Conservation (phyloP, 2,329 filamentous ascomycete species). For the Pestalotiopsis fici region DNA sequence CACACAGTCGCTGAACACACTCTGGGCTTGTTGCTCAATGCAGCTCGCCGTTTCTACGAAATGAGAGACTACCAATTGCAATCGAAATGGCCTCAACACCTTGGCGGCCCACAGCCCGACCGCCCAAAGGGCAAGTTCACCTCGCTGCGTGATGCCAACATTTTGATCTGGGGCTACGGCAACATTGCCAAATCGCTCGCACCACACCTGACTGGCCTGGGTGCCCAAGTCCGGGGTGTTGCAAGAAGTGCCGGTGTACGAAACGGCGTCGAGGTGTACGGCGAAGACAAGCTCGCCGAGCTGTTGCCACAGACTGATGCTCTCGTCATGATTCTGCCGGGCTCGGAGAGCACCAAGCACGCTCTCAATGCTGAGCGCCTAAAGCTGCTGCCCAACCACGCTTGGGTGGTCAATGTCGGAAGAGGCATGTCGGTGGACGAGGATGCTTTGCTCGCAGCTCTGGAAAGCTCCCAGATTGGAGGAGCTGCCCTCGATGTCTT, state of each 20-base stretch:
- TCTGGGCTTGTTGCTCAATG: slow-evolving; percentile 56
- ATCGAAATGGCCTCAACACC: slow-evolving; percentile 59
- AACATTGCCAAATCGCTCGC: slow-evolving; percentile 65
- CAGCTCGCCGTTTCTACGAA: slow-evolving; percentile 59
- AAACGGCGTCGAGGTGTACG: slow-evolving; percentile 57
- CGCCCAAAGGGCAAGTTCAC: slow-evolving; percentile 58
- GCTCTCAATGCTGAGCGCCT: slow-evolving; percentile 56
- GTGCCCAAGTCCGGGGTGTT: slow-evolving; percentile 59
- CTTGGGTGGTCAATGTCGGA: slow-evolving; percentile 56
- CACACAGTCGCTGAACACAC: slow-evolving; percentile 66
- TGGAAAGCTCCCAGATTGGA: slow-evolving; percentile 43
- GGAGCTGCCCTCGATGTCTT: slow-evolving; percentile 53
- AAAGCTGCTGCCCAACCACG: slow-evolving; percentile 55
- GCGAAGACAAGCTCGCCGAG: slow-evolving; percentile 52
- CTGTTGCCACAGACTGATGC: slow-evolving; percentile 61
- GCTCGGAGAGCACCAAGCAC: slow-evolving; percentile 55
- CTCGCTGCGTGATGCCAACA: slow-evolving; percentile 57
- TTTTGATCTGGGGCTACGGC: slow-evolving; percentile 66
- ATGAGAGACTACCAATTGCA: slow-evolving; percentile 64
- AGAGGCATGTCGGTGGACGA: slow-evolving; percentile 51
- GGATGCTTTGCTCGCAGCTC: slow-evolving; percentile 46
- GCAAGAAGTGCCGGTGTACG: slow-evolving; percentile 59
- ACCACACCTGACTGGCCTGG: slow-evolving; percentile 54
- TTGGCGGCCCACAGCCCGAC: slow-evolving; percentile 62
- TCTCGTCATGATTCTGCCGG: slow-evolving; percentile 68